A percentile compares a stretch with the other conserved stretches of the same genome.
Conservation (phyloP, 768 basidiomycete species). For the Chalciporus piperatus region DNA sequence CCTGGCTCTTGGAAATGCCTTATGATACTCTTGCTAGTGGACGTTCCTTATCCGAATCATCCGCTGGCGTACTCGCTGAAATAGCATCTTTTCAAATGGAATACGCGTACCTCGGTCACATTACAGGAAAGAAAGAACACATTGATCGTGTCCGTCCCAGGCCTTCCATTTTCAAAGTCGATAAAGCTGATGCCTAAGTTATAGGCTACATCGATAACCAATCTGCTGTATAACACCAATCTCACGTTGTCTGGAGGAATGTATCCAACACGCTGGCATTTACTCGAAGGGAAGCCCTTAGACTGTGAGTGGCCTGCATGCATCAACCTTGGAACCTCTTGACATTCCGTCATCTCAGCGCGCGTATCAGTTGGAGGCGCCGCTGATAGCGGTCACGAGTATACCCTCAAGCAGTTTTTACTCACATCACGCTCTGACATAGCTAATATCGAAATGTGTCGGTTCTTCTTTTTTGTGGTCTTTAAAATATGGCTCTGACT, state of each 20-base stretch:
- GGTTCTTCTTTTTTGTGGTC: slow-evolving; percentile 16
- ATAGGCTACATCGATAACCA: slow-evolving; percentile 50
- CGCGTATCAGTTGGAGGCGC: slow-evolving; percentile 60
- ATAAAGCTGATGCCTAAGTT: not conserved
- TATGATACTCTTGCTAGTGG: slow-evolving; percentile 2
- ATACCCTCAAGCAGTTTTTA: slow-evolving; percentile 71
- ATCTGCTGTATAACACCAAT: slow-evolving; percentile 46
- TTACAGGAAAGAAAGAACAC: slow-evolving; percentile 68
- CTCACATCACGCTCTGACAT: slow-evolving; percentile 62
- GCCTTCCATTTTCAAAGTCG: not conserved
- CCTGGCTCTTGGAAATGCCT: not conserved
- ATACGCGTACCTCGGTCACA: slow-evolving; percentile 77
- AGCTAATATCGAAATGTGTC: slow-evolving; percentile 65
- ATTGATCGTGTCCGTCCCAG: slow-evolving; percentile 47
- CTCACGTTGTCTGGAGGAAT: slow-evolving; percentile 52
- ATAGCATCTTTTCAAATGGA: slow-evolving; percentile 82
- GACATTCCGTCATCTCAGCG: slow-evolving; percentile 16
- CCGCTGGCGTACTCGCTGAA: slow-evolving; percentile 63
- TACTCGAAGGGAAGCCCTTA: slow-evolving; percentile 42
- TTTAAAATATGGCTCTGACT: slow-evolving; percentile 4
- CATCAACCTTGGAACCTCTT: not conserved
- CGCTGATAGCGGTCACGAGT: slow-evolving; percentile 77
- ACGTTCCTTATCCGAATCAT: slow-evolving; percentile 21
- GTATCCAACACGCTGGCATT: slow-evolving; percentile 60
- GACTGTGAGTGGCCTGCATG: slow-evolving; percentile 40